phyloP scores from a whole-genome alignment of 192 early-diverging fungal genomes.

The Mortierella alpina region DNA sequence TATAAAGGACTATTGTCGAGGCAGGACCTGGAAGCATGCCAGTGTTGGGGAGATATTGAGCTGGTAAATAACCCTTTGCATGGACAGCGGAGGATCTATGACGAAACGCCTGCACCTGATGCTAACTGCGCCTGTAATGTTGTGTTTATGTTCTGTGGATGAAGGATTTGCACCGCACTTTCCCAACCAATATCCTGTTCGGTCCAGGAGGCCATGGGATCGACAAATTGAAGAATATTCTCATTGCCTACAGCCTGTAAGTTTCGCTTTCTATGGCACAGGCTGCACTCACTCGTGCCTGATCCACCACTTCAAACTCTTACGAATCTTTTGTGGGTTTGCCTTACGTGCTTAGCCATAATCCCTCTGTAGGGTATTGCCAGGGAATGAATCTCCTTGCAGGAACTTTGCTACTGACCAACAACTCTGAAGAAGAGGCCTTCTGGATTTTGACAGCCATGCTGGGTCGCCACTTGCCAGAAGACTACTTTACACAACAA shows the following conservation, averaged over 20 bases:
- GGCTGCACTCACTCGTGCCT: neutral
- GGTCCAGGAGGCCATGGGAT: constrained; percentile 49
- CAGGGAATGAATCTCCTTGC: constrained; percentile 71
- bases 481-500: constrained; percentile 62
- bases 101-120: neutral
- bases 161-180: constrained; percentile 49
- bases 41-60: constrained; percentile 50
- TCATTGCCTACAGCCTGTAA: constrained; percentile 50
- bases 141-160: neutral
- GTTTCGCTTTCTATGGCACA: neutral
- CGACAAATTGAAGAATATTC: constrained; percentile 47
- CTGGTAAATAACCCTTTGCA: constrained; percentile 17
- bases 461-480: constrained; percentile 59
- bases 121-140: neutral
- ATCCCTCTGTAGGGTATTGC: constrained; percentile 64
- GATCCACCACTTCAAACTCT: neutral
- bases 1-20: constrained; percentile 35
- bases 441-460: constrained; percentile 59
- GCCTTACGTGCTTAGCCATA: constrained; percentile 11
- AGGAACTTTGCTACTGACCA: constrained; percentile 59
- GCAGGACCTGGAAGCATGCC: constrained; percentile 23
- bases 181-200: constrained; percentile 50
- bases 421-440: constrained; percentile 57
- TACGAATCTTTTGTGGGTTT: neutral
- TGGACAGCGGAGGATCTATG: neutral